Base-by-base conservation (phyloP, 2,329 filamentous ascomycete genomes). In the Microsporum ferrugineum region DNA sequence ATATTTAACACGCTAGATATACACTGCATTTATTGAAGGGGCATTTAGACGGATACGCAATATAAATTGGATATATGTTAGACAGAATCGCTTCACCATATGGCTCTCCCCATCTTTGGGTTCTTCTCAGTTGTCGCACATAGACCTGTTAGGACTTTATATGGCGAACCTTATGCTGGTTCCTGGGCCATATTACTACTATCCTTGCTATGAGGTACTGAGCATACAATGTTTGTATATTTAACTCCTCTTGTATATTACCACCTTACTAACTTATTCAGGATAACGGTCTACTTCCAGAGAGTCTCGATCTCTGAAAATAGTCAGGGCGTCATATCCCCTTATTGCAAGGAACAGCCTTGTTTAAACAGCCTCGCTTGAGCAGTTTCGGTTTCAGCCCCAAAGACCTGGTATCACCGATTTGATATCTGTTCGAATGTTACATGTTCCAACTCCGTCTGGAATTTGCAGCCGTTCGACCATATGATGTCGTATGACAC, bases 31-130 rank as follows among this genome's bases (percentile, higher is more conserved):
- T 47, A 47, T 27, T 27, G 31, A 33, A 33, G 49, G 49, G 14
- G 49, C 49, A 53, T 53, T 53, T 53, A 53, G 49, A 53, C 17
- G 49, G 49, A 53, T 53, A 34, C 27, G 33, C 49, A 53, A 34
- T 17, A 53, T n/a, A 34, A 53, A 7, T 14, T 53, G 49, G 49
- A 33, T 53, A 53, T 47, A 47, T 23, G 8, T 47, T 47, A 27
- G 43, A 47, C 49, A 53, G 6, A 5, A n/a, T 12, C 49, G 3
- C 33, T 53, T 17, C 49, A 23, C 17, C 17, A 23, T 23, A 23
- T 1, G 17, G 17, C 49, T 53, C 33, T 12, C 14, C 41, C 23
- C 6, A 17, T 8, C 23, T 29, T 47, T 29, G 23, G 2, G 1
- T 10, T 47, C 6, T 47, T 14, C 43, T 10, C 10, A 5, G 23